Evolutionary conservation across 176 grass and related monocot species (phyloP), one percentile per base, ranked within the genome.

Genomic region (Zoysia japonica): DNA sequence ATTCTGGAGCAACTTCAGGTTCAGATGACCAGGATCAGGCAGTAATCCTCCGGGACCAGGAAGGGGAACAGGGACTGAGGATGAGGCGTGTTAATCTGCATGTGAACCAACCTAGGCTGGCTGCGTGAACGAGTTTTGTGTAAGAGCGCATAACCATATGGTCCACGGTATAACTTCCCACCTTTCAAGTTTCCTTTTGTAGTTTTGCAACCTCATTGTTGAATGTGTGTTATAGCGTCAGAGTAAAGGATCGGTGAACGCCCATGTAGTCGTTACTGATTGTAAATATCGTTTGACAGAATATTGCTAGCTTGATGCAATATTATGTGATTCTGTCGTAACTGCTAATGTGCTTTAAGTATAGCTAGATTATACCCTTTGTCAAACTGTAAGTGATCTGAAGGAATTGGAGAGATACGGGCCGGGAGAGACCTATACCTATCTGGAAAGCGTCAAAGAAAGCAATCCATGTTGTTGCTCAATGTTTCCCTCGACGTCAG

Each of bases 1-100:
- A 69, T 11, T 20, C 75, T 2, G 43, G 66, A 3, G 65, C 71
- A n/a, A 69, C 45, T 16, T 47, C 53, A 72, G 72, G 14, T 2
- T 43, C 72, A 7, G 72, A 19, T 17, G 87, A 85, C 0, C 66
- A 73, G 0, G 85, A 88, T 5, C n/a, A 19, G 6, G 83, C 71
- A 2, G 73, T 93, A 14, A 83, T 93, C 13, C 83, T 59, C 11
- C 38, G n/a, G 5, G 88, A 93, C 13, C 82, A 70, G 72, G 84
- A 92, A 35, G 89, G 53, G 36, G 89, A 87, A 5, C 20, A 80
- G 42, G 87, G 90, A n/a, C 64, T 93, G 78, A 89, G 92, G 81
- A 64, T 94, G 71, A 84, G 95, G 80, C 85, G 59, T 12, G 87
- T 62, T 52, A 89, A 90, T 44, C 41, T 75, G 42, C 88, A 44